Conservation (phyloP, 1,284 basidiomycete genomes). For the Filobasidium uniguttulatum region DNA sequence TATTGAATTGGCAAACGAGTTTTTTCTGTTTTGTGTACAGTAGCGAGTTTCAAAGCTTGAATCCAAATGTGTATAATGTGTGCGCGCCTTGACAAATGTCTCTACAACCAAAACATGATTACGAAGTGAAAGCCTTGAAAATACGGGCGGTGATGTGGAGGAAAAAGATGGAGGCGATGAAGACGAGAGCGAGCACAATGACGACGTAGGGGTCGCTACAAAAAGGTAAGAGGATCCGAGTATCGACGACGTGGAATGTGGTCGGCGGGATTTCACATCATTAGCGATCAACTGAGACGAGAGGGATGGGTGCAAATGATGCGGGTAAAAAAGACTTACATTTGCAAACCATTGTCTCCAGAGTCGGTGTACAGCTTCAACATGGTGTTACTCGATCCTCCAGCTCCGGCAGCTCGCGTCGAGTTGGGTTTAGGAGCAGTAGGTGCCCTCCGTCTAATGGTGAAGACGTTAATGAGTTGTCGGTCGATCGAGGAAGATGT, state of each 20-base stretch:
- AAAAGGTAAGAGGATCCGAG: no score
- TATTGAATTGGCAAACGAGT: no score
- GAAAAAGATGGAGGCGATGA: constrained; percentile 98
- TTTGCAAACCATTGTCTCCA: constrained; percentile 87
- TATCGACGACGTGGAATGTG: no score
- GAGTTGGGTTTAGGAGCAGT: constrained; percentile 70
- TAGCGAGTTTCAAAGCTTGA: no score
- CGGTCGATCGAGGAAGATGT: neutral
- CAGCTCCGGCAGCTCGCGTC: constrained; percentile 80
- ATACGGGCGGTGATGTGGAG: constrained; percentile 95
- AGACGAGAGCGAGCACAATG: constrained; percentile 87
- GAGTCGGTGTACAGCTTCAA: constrained; percentile 90
- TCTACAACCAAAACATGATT: no score
- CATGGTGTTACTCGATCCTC: constrained; percentile 95
- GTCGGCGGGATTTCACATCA: no score
- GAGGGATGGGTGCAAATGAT: no score
- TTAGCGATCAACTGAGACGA: no score
- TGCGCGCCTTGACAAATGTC: no score
- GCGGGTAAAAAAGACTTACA: no score
- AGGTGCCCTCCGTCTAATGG: constrained; percentile 60
- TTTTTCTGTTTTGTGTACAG: no score
- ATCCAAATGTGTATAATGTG: no score
- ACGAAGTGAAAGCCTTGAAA: constrained; percentile 80
- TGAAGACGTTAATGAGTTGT: neutral
- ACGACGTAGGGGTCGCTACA: constrained; percentile 97